A percentile compares a stretch with the other conserved stretches of the same genome.
Evolutionary conservation across 805 yeast genomes (phyloP).

Genomic region (Candida krabiensis): DNA sequence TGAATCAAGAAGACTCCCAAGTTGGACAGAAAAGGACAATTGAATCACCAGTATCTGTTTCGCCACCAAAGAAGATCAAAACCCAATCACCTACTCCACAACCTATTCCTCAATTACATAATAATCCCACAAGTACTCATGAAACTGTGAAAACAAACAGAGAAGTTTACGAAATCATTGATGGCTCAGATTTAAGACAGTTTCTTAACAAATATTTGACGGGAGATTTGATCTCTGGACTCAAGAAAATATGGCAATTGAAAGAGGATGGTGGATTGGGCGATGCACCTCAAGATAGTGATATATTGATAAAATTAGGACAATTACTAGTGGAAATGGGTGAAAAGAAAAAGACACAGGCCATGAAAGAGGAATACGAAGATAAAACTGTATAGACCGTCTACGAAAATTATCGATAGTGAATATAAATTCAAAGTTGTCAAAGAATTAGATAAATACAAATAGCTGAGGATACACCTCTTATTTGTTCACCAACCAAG

Average conservation of each 20-base stretch:
- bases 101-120: conserved; percentile 25
- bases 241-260: conserved; percentile 30
- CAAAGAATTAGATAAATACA: no score
- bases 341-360: conserved; percentile 3
- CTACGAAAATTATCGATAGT: conserved; percentile 41
- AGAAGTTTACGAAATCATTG: conserved; percentile 42
- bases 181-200: conserved; percentile 52
- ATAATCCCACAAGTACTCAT: conserved; percentile 1
- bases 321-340: conserved; percentile 20
- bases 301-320: conserved; percentile 21
- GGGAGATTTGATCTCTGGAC: conserved; percentile 42
- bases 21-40: conserved; percentile 1
- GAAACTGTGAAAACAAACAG: conserved; percentile 16
- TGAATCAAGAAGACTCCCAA: neutral
- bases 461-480: no score
- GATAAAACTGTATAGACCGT: no score
- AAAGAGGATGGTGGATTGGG: conserved; percentile 22
- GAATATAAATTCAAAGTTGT: no score
- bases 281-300: conserved; percentile 11
- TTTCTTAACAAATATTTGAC: conserved; percentile 51
- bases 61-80: conserved; percentile 13
- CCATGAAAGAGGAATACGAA: no score
- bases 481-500: no score
- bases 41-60: neutral
- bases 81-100: conserved; percentile 25